Base-by-base conservation (phyloP, 2,329 filamentous ascomycete genomes). In the Bipolaris victoriae region DNA sequence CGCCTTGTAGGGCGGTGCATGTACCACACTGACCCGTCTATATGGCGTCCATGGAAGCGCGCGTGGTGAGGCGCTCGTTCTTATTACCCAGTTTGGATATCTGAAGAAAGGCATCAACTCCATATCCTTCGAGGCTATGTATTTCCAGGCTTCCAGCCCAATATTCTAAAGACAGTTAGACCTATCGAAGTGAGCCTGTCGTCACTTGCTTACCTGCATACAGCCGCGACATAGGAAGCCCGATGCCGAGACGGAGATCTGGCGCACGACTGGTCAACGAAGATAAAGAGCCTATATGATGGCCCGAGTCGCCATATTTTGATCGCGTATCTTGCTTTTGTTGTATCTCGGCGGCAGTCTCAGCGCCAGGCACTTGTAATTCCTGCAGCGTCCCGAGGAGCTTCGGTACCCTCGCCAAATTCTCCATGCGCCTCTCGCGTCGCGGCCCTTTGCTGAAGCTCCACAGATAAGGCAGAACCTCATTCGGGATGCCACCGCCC, bases 11-110 rank as follows among this genome's bases (percentile, higher is more conserved):
- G 15, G 9, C 26, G 33, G n/a, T 31, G 22, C 13, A 45, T 7
- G 44, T 15, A 24, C 5, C n/a, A 7, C 41, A 22, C 41, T 7
- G 16, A 7, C 26, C 39, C 22, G n/a, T 20, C 69, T 73, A 82
- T 16, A 82, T 76, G 7, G 80, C 79, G 63, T 83, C 81, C 79
- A 83, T 82, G n/a, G 75, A 79, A 3, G 81, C 81, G 57, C 81
- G 73, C 11, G 81, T 83, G 16, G 84, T 92, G 60, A 99, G 82
- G 58, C 96, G 92, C 80, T 99, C 95, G 72, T 98, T 97, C 82
- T 97, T 97, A 76, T 99, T 99, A 18, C 95, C 95, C 55, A 99
- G 82, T 75, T 96, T 96, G 5, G 92, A 96, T 58, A 99, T 97
- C 74, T 98, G 93, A 62, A 99, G 79, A 72, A 99, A 99, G 0